These are phyloP conservation scores for Neonectria coccinea DNA, from an alignment of 2,329 filamentous ascomycete species.

Conservation along the genomic window DNA sequence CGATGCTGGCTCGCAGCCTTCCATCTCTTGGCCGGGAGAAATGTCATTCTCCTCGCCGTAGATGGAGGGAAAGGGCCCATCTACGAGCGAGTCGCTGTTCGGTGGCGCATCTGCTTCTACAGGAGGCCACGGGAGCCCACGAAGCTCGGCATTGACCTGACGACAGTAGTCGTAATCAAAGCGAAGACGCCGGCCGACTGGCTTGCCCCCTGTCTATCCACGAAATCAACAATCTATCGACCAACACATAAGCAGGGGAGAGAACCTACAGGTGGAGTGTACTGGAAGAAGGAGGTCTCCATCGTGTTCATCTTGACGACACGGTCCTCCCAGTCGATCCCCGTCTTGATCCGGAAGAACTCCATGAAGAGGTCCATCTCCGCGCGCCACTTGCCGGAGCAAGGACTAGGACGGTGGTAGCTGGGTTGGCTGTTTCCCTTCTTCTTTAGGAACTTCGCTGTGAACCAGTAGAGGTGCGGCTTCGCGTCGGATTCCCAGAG, in stretches of 20 bases:
- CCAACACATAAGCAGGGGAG: background rate
- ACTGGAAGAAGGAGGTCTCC: slow-evolving; percentile 54
- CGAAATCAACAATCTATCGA: slow-evolving; percentile 11
- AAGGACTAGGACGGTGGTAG: slow-evolving; percentile 54
- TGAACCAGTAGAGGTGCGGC: slow-evolving; percentile 72
- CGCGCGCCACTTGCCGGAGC: slow-evolving; percentile 52
- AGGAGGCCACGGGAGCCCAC: slow-evolving; percentile 46
- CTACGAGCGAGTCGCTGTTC: background rate
- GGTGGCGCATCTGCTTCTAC: slow-evolving; percentile 16
- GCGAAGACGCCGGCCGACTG: slow-evolving; percentile 51
- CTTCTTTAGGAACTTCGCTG: slow-evolving; percentile 62
- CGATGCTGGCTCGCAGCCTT: background rate
- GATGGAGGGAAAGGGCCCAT: slow-evolving; percentile 10
- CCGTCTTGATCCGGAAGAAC: slow-evolving; percentile 70
- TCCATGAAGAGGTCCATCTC: slow-evolving; percentile 65
- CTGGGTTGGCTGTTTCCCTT: slow-evolving; percentile 52
- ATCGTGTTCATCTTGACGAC: slow-evolving; percentile 51
- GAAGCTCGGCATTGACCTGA: slow-evolving; percentile 49
- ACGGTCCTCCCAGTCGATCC: slow-evolving; percentile 70
- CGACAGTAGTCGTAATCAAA: slow-evolving; percentile 50
- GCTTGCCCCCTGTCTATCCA: slow-evolving; percentile 52
- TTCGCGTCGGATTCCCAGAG: slow-evolving; percentile 73
- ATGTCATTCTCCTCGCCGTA: slow-evolving; percentile 7
- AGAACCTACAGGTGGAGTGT: slow-evolving; percentile 59
- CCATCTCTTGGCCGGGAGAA: background rate